Conservation (phyloP, 768 basidiomycete genomes). For the Sporobolomyces pararoseus region DNA sequence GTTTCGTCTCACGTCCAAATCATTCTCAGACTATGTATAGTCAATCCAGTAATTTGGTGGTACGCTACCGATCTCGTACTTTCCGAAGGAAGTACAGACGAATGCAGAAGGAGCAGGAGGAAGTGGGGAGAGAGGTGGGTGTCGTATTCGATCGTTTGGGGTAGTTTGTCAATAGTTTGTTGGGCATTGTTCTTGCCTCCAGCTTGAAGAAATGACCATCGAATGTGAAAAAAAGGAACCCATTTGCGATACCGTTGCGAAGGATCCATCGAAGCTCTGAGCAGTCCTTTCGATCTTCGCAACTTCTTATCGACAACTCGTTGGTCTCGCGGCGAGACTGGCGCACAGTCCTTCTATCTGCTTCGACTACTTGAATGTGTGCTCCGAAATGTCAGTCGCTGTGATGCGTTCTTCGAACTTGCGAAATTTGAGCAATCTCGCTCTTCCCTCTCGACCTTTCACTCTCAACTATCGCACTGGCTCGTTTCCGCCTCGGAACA, state of each 20-base stretch:
- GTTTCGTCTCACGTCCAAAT: conserved; percentile 86
- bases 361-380: no score
- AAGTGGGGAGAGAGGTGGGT: conserved; percentile 57
- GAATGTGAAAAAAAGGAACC: no score
- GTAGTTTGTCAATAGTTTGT: conserved; percentile 62
- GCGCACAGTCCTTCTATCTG: no score
- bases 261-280: no score
- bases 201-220: not conserved
- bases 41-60: conserved; percentile 82
- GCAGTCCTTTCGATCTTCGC: no score
- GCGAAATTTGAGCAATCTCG: no score
- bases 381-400: no score
- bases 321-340: no score
- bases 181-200: conserved; percentile 88
- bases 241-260: no score
- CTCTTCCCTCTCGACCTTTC: no score
- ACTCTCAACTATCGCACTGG: not conserved
- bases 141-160: conserved; percentile 75
- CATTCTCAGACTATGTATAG: conserved; percentile 67
- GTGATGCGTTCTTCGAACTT: no score
- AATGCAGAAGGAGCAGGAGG: conserved; percentile 46
- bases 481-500: not conserved
- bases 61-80: conserved; percentile 64
- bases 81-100: conserved; percentile 45
- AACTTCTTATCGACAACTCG: no score